phyloP scores from a whole-genome alignment of 192 early-diverging fungal genomes.

The Cetraspora pellucida region DNA sequence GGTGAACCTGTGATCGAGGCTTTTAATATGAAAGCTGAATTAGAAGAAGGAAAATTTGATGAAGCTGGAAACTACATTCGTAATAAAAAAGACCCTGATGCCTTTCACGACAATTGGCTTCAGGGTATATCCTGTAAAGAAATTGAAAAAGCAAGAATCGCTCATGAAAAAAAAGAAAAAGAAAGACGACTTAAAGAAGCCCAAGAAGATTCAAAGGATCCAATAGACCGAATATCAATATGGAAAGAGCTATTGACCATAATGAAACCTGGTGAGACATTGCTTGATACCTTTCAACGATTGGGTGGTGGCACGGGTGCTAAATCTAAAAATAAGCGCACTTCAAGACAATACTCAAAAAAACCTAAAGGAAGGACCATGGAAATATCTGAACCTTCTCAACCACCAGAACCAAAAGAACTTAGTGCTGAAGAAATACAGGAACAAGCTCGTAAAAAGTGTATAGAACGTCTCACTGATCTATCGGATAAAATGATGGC shows the following conservation, averaged over 20 bases:
- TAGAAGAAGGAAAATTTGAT: slow-evolving; percentile 72
- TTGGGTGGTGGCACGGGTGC: slow-evolving; percentile 51
- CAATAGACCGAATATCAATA: slow-evolving; percentile 60
- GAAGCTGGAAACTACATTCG: slow-evolving; percentile 71
- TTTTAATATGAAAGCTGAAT: slow-evolving; percentile 76
- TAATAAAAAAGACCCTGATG: slow-evolving; percentile 66
- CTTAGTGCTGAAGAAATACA: slow-evolving; percentile 40
- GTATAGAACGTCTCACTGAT: slow-evolving; percentile 67
- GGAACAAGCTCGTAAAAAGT: slow-evolving; percentile 44
- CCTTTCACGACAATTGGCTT: slow-evolving; percentile 76
- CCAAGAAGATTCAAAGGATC: slow-evolving; percentile 38
- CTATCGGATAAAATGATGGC: slow-evolving; percentile 74
- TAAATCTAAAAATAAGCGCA: slow-evolving; percentile 50
- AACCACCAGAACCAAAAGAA: slow-evolving; percentile 18
- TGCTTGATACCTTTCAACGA: slow-evolving; percentile 60
- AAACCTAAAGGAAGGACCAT: slow-evolving; percentile 45
- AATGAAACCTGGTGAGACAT: slow-evolving; percentile 60
- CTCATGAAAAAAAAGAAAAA: slow-evolving; percentile 50
- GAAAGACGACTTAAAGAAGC: slow-evolving; percentile 51
- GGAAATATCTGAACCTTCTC: slow-evolving; percentile 42
- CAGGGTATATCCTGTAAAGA: slow-evolving; percentile 60
- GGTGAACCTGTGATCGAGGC: slow-evolving; percentile 68
- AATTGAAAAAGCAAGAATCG: slow-evolving; percentile 57
- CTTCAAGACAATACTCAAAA: slow-evolving; percentile 28
- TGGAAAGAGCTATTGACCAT: slow-evolving; percentile 59